Evolutionary conservation across 306 rosid genomes (phyloP).

Genomic region (Trifolium subterraneum): DNA sequence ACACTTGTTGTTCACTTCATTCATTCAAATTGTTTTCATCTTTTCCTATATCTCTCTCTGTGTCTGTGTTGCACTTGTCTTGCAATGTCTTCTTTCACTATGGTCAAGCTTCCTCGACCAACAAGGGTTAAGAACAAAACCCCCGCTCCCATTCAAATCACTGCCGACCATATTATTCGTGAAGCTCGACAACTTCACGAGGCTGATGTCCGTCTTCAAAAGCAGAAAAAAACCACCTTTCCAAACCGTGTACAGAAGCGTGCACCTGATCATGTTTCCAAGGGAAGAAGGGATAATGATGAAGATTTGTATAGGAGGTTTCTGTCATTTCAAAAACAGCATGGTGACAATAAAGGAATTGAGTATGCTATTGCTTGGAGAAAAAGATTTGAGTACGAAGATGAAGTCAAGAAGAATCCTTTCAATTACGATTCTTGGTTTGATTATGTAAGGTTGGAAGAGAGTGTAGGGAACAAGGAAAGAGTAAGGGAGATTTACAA

Average conservation of each 20-base stretch:
- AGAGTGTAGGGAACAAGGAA: conserved; percentile 77
- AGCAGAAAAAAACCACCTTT: conserved; percentile 84
- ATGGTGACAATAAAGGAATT: conserved; percentile 81
- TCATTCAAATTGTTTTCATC: no score
- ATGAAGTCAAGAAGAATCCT: conserved; percentile 81
- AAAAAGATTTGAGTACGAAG: conserved; percentile 87
- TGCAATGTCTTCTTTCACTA: no score
- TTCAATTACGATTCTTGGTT: conserved; percentile 88
- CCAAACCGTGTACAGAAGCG: conserved; percentile 71
- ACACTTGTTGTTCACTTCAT: no score
- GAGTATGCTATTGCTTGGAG: conserved; percentile 96
- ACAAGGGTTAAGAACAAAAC: conserved; percentile 91
- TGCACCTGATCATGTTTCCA: no score
- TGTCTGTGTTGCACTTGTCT: no score
- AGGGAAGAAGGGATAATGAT: conserved; percentile 72
- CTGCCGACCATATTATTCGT: conserved; percentile 93
- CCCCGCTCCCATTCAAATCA: conserved; percentile 82
- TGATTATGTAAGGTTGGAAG: conserved; percentile 81
- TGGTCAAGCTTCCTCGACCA: conserved; percentile 88
- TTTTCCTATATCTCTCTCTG: no score
- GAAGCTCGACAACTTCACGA: no score
- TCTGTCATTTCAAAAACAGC: conserved; percentile 83
- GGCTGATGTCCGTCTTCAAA: conserved; percentile 87
- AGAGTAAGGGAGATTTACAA: conserved; percentile 81
- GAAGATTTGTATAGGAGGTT: conserved; percentile 79